Conservation (phyloP, 805 yeast species). For the Clavispora carvajalis region DNA sequence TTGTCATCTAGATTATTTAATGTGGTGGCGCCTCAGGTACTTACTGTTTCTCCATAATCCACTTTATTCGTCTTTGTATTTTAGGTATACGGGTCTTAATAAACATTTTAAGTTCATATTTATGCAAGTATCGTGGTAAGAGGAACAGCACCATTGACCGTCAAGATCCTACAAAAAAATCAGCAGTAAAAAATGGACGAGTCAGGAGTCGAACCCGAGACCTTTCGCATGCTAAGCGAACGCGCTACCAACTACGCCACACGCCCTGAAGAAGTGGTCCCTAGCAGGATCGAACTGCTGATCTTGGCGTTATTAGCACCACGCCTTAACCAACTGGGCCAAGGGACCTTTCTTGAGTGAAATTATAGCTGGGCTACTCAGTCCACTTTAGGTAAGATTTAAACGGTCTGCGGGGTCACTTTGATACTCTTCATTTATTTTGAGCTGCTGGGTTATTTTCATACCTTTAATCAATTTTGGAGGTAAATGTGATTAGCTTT, state of each 20-base stretch:
- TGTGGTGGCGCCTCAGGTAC: background rate
- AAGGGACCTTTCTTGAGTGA: constrained; percentile 33
- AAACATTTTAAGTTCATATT: constrained; percentile 3
- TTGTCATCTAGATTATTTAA: constrained; percentile 47
- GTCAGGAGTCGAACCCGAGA: constrained; percentile 29
- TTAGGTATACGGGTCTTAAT: constrained; percentile 4
- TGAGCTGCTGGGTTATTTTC: too few relatives aligned
- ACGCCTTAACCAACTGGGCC: constrained; percentile 53
- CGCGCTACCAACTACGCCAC: constrained; percentile 86
- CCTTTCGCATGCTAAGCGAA: constrained; percentile 42
- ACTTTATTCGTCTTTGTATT: constrained; percentile 1
- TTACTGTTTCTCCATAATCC: background rate
- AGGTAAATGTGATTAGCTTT: too few relatives aligned
- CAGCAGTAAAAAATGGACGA: constrained; percentile 18
- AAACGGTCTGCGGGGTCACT: too few relatives aligned
- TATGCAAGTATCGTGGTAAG: too few relatives aligned
- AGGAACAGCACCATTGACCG: too few relatives aligned
- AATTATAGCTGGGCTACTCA: background rate
- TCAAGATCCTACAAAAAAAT: background rate
- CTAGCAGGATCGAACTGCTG: constrained; percentile 88
- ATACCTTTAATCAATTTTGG: too few relatives aligned
- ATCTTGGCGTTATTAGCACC: constrained; percentile 57
- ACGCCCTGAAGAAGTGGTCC: constrained; percentile 64
- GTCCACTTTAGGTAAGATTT: too few relatives aligned
- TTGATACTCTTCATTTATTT: too few relatives aligned